Conservation (phyloP, 345 rosid species). For the Salix udensis region DNA sequence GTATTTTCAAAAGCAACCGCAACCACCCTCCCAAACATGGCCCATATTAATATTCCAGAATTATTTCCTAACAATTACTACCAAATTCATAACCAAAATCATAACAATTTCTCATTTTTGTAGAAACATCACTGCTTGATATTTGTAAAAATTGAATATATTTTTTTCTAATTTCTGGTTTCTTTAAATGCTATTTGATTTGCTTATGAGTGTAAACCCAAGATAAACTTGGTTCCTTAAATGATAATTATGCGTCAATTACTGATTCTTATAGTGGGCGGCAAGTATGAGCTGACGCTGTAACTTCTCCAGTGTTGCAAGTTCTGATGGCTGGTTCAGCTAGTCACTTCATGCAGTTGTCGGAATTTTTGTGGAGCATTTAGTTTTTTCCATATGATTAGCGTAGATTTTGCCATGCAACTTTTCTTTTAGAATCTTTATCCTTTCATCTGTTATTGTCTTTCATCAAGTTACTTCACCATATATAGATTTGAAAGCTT, state of each 20-base stretch:
- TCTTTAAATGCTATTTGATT: not conserved
- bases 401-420: conserved; percentile 38
- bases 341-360: not conserved
- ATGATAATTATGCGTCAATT: conserved; percentile 28
- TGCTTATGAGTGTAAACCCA: not conserved
- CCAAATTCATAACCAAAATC: no score
- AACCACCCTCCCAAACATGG: no score
- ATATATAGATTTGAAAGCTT: no score
- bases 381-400: conserved; percentile 35
- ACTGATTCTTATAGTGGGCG: conserved; percentile 35
- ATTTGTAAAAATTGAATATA: not conserved
- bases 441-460: conserved; percentile 24
- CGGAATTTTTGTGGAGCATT: conserved; percentile 1
- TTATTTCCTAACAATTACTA: no score
- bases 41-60: no score
- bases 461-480: no score
- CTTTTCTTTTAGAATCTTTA: conserved; percentile 20
- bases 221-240: not conserved
- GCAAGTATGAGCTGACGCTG: conserved; percentile 45
- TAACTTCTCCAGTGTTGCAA: conserved; percentile 26
- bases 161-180: not conserved
- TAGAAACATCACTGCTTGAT: not conserved
- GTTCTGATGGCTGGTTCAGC: not conserved
- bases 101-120: not conserved
- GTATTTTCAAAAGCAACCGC: no score